Percentiles rank a stretch among this genome's conserved stretches.
These are phyloP conservation scores for Mycotypha africana DNA, from an alignment of 371 early-diverging fungal genomes.

Conservation along the genomic window DNA sequence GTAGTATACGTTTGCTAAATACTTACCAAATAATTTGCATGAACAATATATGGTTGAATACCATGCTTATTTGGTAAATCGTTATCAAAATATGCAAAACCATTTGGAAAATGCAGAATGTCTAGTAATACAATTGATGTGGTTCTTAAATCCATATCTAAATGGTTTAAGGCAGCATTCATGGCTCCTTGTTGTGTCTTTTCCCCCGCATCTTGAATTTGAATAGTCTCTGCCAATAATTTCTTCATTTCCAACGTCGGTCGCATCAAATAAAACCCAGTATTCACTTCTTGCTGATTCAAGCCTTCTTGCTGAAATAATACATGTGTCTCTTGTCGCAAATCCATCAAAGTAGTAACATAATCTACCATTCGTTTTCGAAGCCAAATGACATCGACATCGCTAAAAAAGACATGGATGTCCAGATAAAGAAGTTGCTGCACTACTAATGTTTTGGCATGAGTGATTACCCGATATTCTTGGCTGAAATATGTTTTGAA, in stretches of 20 bases:
- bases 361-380: slow-evolving; percentile 29
- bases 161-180: slow-evolving; percentile 25
- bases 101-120: slow-evolving; percentile 38
- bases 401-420: slow-evolving; percentile 34
- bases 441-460: slow-evolving; percentile 34
- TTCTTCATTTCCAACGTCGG: slow-evolving; percentile 26
- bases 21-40: slow-evolving; percentile 35
- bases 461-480: slow-evolving; percentile 38
- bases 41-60: slow-evolving; percentile 36
- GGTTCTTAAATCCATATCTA: slow-evolving; percentile 27
- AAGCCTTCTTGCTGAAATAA: slow-evolving; percentile 36
- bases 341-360: slow-evolving; percentile 17
- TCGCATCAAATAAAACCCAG: slow-evolving; percentile 38
- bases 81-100: slow-evolving; percentile 26
- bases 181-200: slow-evolving; percentile 39
- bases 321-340: slow-evolving; percentile 31
- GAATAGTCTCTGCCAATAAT: slow-evolving; percentile 29
- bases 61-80: slow-evolving; percentile 23
- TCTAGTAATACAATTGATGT: slow-evolving; percentile 28
- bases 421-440: slow-evolving; percentile 35
- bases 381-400: slow-evolving; percentile 39
- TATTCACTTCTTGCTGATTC: slow-evolving; percentile 26
- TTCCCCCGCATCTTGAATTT: slow-evolving; percentile 26
- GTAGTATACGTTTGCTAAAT: too few species aligned
- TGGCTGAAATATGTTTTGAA: slow-evolving; percentile 37